phyloP scores from a whole-genome alignment of 2,329 filamentous ascomycete genomes.

The Sporothrix globosa region DNA sequence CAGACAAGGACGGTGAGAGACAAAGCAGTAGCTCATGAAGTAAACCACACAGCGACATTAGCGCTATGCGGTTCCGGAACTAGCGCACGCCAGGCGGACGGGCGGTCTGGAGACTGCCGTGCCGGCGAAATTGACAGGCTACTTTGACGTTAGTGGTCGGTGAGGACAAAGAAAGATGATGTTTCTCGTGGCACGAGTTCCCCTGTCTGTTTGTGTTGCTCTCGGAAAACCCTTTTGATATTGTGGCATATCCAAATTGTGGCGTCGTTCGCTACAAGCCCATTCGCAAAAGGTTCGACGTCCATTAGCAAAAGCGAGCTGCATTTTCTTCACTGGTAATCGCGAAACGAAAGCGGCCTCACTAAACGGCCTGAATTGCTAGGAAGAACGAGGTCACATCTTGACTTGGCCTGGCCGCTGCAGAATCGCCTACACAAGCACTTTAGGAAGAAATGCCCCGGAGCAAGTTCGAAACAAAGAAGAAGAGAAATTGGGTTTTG shows the following conservation, averaged over 20 bases:
- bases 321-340: neutral
- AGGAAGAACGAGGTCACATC: neutral
- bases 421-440: slow-evolving; percentile 12
- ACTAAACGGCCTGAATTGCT: neutral
- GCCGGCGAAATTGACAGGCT: slow-evolving; percentile 18
- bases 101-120: slow-evolving; percentile 34
- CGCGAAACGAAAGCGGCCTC: neutral
- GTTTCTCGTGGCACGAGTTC: neutral
- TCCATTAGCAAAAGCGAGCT: no score
- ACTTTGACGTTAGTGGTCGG: neutral
- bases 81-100: slow-evolving; percentile 32
- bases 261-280: neutral
- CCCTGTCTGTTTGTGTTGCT: neutral
- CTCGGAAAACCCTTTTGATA: neutral
- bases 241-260: neutral
- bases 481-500: no score
- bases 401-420: slow-evolving; percentile 3
- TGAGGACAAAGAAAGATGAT: slow-evolving; percentile 17
- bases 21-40: neutral
- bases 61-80: slow-evolving; percentile 26
- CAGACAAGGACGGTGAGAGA: slow-evolving; percentile 10
- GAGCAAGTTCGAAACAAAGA: neutral
- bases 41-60: slow-evolving; percentile 16
- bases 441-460: neutral
- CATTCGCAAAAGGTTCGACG: neutral